Percentiles rank a stretch among this genome's conserved stretches.
phyloP scores from a whole-genome alignment of 202 grass and related monocot genomes.

The Schoenoplectus triqueter region DNA sequence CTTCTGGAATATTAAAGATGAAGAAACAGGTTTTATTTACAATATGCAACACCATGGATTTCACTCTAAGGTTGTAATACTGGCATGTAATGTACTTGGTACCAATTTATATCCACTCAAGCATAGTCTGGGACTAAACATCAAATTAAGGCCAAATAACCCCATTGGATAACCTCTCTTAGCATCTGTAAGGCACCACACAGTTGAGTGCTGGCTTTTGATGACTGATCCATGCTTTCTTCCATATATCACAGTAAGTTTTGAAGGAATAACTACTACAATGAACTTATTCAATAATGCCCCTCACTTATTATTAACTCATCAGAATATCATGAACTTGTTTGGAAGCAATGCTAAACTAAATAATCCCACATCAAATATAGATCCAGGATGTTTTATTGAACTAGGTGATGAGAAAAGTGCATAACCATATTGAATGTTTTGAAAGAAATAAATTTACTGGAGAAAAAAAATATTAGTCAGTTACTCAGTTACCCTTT shows the following conservation, averaged over 20 bases:
- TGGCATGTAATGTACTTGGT: neutral
- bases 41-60: neutral
- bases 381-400: neutral
- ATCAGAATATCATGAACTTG: neutral
- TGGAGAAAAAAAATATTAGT: neutral
- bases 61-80: neutral
- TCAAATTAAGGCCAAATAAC: slow-evolving; percentile 31
- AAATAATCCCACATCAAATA: neutral
- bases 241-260: neutral
- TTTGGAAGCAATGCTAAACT: neutral
- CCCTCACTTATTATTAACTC: neutral
- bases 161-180: slow-evolving; percentile 16
- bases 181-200: slow-evolving; percentile 34
- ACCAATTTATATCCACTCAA: neutral
- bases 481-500: neutral
- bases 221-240: slow-evolving; percentile 22
- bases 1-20: slow-evolving; percentile 6
- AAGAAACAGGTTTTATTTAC: neutral
- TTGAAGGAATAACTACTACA: neutral
- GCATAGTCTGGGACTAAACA: neutral
- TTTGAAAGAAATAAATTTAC: slow-evolving; percentile 4
- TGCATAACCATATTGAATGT: neutral
- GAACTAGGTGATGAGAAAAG: neutral
- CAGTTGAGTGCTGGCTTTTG: neutral
- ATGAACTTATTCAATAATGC: slow-evolving; percentile 9